Conservation (phyloP, 2,329 filamentous ascomycete genomes). For the Blumeria hordei region DNA sequence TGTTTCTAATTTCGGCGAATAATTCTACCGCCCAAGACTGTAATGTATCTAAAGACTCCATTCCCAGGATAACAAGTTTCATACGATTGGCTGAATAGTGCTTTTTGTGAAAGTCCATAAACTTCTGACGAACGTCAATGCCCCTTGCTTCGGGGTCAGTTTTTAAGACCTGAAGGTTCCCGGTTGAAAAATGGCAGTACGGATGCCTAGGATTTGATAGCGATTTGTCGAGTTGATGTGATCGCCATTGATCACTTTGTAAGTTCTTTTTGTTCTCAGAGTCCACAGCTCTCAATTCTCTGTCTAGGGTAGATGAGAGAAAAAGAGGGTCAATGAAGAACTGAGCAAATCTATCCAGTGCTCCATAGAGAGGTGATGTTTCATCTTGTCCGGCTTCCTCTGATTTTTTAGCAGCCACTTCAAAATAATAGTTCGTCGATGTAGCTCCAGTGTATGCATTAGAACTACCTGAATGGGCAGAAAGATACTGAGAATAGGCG, state of each 20-base stretch:
- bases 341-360: conserved; percentile 49
- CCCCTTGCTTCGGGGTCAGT: conserved; percentile 42
- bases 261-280: conserved; percentile 65
- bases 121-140: conserved; percentile 44
- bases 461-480: conserved; percentile 69
- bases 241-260: conserved; percentile 46
- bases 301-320: conserved; percentile 42
- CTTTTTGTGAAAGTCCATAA: conserved; percentile 47
- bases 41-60: conserved; percentile 40
- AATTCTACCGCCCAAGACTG: conserved; percentile 45
- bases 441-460: conserved; percentile 89
- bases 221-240: conserved; percentile 47
- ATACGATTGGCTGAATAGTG: conserved; percentile 55
- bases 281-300: conserved; percentile 48
- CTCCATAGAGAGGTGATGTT: conserved; percentile 43
- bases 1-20: conserved; percentile 43
- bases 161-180: conserved; percentile 44
- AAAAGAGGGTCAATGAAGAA: conserved; percentile 54
- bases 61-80: conserved; percentile 46
- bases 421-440: conserved; percentile 95
- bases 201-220: conserved; percentile 45
- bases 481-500: conserved; percentile 82
- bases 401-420: conserved; percentile 65
- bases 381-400: conserved; percentile 33
- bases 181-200: conserved; percentile 50